phyloP scores from a whole-genome alignment of 176 grass and related monocot species.

The Tillandsia fasciculata region DNA sequence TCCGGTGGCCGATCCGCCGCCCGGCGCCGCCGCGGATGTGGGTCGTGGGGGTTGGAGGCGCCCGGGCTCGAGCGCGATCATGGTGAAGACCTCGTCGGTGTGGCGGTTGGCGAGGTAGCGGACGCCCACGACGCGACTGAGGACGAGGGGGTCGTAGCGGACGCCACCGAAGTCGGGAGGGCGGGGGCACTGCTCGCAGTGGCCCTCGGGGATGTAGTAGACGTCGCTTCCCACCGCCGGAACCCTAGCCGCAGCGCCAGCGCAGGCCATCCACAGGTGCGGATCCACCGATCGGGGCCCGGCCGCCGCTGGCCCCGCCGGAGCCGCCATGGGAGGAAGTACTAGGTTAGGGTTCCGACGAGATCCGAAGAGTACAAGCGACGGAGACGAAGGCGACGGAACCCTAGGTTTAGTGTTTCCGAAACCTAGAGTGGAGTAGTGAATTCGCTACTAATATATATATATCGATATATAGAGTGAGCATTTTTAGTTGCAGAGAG shows the following conservation, averaged over 20 bases:
- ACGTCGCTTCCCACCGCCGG: conserved; percentile 42
- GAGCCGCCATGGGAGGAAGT: background rate
- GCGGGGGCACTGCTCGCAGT: conserved; percentile 54
- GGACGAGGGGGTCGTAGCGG: conserved; percentile 20
- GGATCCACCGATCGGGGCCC: conserved; percentile 5
- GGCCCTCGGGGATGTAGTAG: conserved; percentile 71
- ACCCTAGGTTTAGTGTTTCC: background rate
- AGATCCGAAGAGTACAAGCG: background rate
- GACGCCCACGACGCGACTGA: conserved; percentile 35
- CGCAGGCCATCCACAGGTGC: conserved; percentile 52
- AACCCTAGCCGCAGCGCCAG: conserved; percentile 30
- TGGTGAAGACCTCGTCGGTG: conserved; percentile 46
- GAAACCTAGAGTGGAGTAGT: no score
- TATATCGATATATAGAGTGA: background rate
- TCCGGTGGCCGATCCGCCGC: background rate
- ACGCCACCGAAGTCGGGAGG: background rate
- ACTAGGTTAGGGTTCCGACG: conserved; percentile 18
- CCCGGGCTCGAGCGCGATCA: conserved; percentile 33
- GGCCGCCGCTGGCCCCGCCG: background rate
- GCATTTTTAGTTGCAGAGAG: background rate
- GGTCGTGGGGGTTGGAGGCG: background rate
- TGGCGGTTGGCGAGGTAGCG: conserved; percentile 27
- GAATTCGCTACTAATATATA: no score
- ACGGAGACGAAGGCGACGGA: background rate
- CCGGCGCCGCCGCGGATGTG: background rate